A percentile compares a stretch with the other conserved stretches of the same genome.
These are phyloP conservation scores for Pichia kluyveri DNA, from an alignment of 805 yeast species.

Conservation along the genomic window DNA sequence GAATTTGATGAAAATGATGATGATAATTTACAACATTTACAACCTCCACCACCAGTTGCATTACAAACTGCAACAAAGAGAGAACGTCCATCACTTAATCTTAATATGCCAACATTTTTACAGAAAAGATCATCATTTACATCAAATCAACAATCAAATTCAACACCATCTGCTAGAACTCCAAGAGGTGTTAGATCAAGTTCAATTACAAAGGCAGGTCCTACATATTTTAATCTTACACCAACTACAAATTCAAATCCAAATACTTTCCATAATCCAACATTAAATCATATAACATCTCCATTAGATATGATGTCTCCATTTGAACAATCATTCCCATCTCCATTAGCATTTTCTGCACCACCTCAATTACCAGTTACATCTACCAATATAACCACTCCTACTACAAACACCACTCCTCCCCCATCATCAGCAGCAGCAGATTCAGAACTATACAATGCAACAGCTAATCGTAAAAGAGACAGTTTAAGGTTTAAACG, in stretches of 20 bases:
- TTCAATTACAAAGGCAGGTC: neutral
- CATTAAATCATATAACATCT: neutral
- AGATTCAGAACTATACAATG: constrained; percentile 26
- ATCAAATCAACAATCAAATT: neutral
- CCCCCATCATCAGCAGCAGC: neutral
- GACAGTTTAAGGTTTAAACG: constrained; percentile 40
- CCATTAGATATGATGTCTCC: constrained; percentile 8
- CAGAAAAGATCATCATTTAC: neutral
- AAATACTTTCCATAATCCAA: neutral
- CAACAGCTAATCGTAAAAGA: constrained; percentile 43
- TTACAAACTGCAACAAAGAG: neutral
- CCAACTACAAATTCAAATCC: neutral
- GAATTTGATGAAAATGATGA: too few species aligned
- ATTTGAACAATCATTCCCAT: constrained; percentile 10
- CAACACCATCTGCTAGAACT: neutral
- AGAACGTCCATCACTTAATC: constrained; percentile 1
- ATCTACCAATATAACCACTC: neutral
- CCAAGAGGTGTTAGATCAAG: constrained; percentile 1
- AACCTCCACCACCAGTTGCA: constrained; percentile 1
- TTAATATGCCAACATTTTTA: constrained; percentile 1
- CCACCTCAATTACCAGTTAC: neutral
- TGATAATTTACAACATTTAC: neutral
- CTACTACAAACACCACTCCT: neutral
- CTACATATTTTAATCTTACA: neutral
- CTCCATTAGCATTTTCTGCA: neutral